Conservation (phyloP, 2,329 filamentous ascomycete genomes). For the Geosmithia flava region DNA sequence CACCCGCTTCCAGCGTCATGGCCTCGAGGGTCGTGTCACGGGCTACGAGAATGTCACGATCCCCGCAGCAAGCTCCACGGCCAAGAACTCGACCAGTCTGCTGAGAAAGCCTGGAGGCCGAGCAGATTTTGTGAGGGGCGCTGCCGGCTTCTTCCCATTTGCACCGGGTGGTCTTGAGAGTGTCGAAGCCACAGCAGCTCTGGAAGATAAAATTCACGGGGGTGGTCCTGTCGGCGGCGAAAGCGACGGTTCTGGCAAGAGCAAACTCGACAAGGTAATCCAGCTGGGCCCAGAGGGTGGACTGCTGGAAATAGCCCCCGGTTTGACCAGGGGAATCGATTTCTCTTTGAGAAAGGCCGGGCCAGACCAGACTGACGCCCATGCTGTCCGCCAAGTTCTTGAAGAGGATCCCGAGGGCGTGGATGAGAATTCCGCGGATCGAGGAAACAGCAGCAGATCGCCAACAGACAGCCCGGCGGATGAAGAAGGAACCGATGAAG, state of each 20-base stretch:
- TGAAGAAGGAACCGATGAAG: constrained; percentile 19
- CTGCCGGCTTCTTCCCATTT: constrained; percentile 89
- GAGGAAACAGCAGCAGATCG: background rate
- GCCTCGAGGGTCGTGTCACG: constrained; percentile 82
- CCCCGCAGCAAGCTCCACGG: constrained; percentile 76
- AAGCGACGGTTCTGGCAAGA: constrained; percentile 8
- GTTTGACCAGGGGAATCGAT: constrained; percentile 66
- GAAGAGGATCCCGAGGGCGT: constrained; percentile 35
- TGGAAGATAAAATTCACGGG: constrained; percentile 62
- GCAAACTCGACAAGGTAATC: constrained; percentile 72
- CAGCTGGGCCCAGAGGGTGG: constrained; percentile 67
- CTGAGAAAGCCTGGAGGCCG: constrained; percentile 73
- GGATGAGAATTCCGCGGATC: constrained; percentile 12
- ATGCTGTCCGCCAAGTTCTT: constrained; percentile 57
- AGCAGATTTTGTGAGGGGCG: constrained; percentile 85
- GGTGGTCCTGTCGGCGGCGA: constrained; percentile 31
- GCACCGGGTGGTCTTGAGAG: constrained; percentile 80
- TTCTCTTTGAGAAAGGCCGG: constrained; percentile 45
- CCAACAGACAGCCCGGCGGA: constrained; percentile 8
- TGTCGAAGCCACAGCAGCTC: constrained; percentile 72
- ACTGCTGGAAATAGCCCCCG: constrained; percentile 70
- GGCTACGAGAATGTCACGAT: constrained; percentile 92
- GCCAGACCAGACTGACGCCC: constrained; percentile 46
- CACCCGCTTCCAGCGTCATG: constrained; percentile 82
- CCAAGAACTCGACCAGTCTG: constrained; percentile 89